A percentile compares a stretch with the other conserved stretches of the same genome.
These are phyloP conservation scores for Boletus barrowsii DNA, from an alignment of 768 basidiomycete species.

Conservation along the genomic window DNA sequence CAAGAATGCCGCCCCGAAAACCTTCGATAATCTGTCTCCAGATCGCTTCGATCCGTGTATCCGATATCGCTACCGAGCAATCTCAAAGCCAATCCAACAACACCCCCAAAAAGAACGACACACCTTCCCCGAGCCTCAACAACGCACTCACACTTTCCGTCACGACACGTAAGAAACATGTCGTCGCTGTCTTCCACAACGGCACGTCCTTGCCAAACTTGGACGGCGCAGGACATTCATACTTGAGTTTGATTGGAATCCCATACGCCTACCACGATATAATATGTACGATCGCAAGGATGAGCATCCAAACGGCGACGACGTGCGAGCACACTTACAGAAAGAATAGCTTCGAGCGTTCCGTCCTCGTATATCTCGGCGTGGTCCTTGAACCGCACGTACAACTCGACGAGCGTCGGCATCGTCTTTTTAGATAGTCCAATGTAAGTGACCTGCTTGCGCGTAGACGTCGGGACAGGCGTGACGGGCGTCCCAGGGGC, in stretches of 20 bases:
- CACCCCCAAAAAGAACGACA: constrained; percentile 8
- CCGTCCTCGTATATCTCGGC: constrained; percentile 72
- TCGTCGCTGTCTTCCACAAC: constrained; percentile 94
- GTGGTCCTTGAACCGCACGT: constrained; percentile 59
- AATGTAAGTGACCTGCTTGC: constrained; percentile 81
- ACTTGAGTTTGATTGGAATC: constrained; percentile 90
- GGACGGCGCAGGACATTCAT: constrained; percentile 88
- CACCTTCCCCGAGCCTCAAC: constrained; percentile 49
- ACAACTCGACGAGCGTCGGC: constrained; percentile 80
- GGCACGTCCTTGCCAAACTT: constrained; percentile 85
- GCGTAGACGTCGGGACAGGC: constrained; percentile 26
- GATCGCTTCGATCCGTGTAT: constrained; percentile 71
- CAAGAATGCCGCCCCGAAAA: constrained; percentile 76
- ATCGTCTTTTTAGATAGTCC: constrained; percentile 85
- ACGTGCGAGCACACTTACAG: constrained; percentile 43
- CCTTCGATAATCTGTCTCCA: constrained; percentile 85
- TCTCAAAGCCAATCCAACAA: not conserved
- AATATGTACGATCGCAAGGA: not conserved
- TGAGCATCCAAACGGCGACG: not conserved
- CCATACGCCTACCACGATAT: constrained; percentile 62
- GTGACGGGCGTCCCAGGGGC: constrained; percentile 11
- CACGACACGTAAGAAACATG: constrained; percentile 69
- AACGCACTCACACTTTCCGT: constrained; percentile 61
- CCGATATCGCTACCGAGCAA: constrained; percentile 45
- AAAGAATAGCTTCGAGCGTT: constrained; percentile 78